Base-by-base conservation (phyloP, 192 early-diverging fungal species). In the Kappamyces sp. region DNA sequence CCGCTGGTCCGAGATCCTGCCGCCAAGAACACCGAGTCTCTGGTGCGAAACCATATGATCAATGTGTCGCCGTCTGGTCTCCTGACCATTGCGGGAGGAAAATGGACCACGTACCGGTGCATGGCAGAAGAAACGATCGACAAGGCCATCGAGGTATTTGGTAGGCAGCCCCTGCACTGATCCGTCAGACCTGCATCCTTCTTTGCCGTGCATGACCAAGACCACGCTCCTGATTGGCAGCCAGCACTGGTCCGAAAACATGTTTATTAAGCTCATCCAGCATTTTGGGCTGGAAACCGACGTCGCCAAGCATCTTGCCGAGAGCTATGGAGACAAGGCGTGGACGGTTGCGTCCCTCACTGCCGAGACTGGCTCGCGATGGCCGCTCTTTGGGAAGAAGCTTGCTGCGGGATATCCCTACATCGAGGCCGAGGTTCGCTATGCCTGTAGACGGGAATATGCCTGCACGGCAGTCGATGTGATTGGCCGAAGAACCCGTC, bases 1-100 rank as follows among this genome's bases (percentile, higher is more conserved):
- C 94, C 94, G 40, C 76, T 98, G 47, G 94, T 98, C 43, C 90
- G 94, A 60, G 94, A 98, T 69, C 94, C 94, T 22, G 75, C 77
- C 46, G 93, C 93, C 31, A 88, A 88, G 64, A 92, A 89, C 70
- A 95, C 94, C 4, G 87, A 87, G 48, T 84, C 86, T 31, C 76
- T 98, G 70, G 94, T 98, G 38, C 87, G 94, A 60, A 98, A 93
- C 80, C 94, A 98, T 60, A 94, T 98, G 87, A 91, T 98, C 66
- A 81, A 94, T 70, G 88, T 88, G 14, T 86, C 83, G 22, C 71
- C 77, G 31, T 79, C 76, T 47, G 89, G 88, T 3, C 66, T 98
- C 54, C 70, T 98, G 58, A 96, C 94, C 2, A 93, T 98, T 72
- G 91, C 94, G 35, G 94, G 94, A 61, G 94, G 94, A 57, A 98